These are phyloP conservation scores for Auriscalpium vulgare DNA, from an alignment of 768 basidiomycete genomes.

Conservation along the genomic window DNA sequence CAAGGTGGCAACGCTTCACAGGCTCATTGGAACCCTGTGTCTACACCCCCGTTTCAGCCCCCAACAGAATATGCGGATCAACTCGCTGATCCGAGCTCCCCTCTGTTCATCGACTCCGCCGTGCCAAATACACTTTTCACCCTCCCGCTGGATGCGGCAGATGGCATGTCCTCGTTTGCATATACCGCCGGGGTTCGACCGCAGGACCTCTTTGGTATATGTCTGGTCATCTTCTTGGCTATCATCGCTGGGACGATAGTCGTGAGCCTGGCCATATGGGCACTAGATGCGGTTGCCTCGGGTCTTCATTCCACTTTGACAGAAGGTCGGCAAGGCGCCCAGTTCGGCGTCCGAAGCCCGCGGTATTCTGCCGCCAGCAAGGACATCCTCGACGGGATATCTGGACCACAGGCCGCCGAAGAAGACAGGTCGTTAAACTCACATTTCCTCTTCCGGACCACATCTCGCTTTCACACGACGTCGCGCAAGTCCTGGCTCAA, in stretches of 20 bases:
- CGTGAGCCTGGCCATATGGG: slow-evolving; percentile 66
- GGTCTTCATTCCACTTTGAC: slow-evolving; percentile 23
- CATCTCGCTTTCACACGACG: slow-evolving; percentile 30
- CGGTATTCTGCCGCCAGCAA: slow-evolving; percentile 40
- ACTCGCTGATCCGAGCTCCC: slow-evolving; percentile 58
- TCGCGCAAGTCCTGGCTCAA: slow-evolving; percentile 42
- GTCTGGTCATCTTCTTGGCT: slow-evolving; percentile 74
- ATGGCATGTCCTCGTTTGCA: slow-evolving; percentile 79
- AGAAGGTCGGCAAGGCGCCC: slow-evolving; percentile 23
- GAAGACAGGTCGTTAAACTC: slow-evolving; percentile 44
- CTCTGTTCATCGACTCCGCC: slow-evolving; percentile 65
- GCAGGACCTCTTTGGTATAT: slow-evolving; percentile 74
- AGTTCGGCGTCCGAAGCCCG: slow-evolving; percentile 27
- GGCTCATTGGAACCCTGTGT: slow-evolving; percentile 64
- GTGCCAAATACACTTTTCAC: slow-evolving; percentile 69
- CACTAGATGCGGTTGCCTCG: slow-evolving; percentile 50
- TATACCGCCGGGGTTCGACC: slow-evolving; percentile 77
- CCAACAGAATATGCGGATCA: slow-evolving; percentile 69
- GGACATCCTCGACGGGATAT: slow-evolving; percentile 37
- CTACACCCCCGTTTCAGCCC: slow-evolving; percentile 48
- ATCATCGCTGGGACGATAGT: slow-evolving; percentile 67
- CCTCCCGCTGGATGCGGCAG: slow-evolving; percentile 49
- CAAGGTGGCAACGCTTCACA: slow-evolving; percentile 30
- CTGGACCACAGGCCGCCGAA: slow-evolving; percentile 25
- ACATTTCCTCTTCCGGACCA: slow-evolving; percentile 29